Evolutionary conservation across 345 rosid genomes (phyloP), one percentile per base, ranked within the genome.

Genomic region (Barbarea vulgaris): DNA sequence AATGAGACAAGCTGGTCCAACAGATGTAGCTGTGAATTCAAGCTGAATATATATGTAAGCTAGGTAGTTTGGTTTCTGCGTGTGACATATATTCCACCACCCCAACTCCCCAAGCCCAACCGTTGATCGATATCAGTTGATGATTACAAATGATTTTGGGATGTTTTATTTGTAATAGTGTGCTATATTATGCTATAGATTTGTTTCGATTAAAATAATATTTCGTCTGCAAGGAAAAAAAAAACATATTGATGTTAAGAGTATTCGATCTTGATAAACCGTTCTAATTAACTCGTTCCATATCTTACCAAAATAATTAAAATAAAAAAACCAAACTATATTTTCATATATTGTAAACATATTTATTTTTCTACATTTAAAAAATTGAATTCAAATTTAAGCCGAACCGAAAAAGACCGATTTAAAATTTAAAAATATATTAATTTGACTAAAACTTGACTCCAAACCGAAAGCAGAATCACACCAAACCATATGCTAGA

Each of bases 1-100:
- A 61, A 59, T 75, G 79, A 39, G 79, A 67, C 79, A 60, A 39
- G 74, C 69, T 75, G 79, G 79, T 59, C 79, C 79, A 50, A 59
- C 13, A 59, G 68, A 75, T 28, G 36, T n/a, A 67, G 79, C 79
- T 37, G 74, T 67, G 53, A 75, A 75, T 46, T 75, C 79, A 28
- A 67, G 69, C 36, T 75, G 55, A 67, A 36, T 25, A 31, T 4
- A 7, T 25, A 33, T 17, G 44, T 50, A 34, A 55, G 10, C 30
- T 37, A 22, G 1, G 24, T 44, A 48, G 66, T 46, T 65, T 74
- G 72, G 59, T 19, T 67, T n/a, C n/a, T n/a, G n/a, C 42, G 68
- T 34, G 25, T 28, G 53, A 14, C 44, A 34, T 33, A 12, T 28
- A 60, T 18, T 56, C 6, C 47, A 56, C 65, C 65, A n/a, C n/a